A percentile compares a stretch with the other conserved stretches of the same genome.
phyloP scores from a whole-genome alignment of 1,284 basidiomycete genomes.

The Heterobasidion occidentale region DNA sequence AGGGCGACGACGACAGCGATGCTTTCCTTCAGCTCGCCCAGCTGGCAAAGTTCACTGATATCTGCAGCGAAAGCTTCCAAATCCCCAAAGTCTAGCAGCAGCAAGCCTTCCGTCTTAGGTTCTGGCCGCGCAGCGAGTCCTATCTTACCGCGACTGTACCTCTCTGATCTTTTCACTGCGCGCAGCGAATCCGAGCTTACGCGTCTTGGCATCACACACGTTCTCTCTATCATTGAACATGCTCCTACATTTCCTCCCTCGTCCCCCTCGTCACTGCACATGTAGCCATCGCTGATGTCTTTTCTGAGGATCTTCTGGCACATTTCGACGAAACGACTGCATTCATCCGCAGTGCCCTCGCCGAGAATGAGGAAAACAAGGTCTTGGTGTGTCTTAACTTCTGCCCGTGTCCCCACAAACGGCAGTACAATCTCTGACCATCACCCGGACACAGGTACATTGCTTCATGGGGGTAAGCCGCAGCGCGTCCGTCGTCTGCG shows the following conservation, averaged over 20 bases:
- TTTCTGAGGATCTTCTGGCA: constrained; percentile 21
- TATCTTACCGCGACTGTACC: constrained; percentile 57
- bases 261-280: constrained; percentile 21
- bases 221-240: constrained; percentile 27
- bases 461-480: constrained; percentile 49
- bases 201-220: constrained; percentile 30
- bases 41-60: constrained; percentile 9
- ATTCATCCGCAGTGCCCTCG: constrained; percentile 33
- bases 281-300: constrained; percentile 23
- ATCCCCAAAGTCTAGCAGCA: not conserved
- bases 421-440: no score
- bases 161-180: constrained; percentile 56
- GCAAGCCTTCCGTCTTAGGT: not conserved
- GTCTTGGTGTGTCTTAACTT: constrained; percentile 43
- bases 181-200: constrained; percentile 34
- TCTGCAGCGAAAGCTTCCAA: constrained; percentile 1
- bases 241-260: constrained; percentile 31
- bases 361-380: constrained; percentile 32
- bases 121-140: constrained; percentile 27
- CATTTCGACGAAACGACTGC: constrained; percentile 28
- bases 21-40: constrained; percentile 7
- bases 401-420: constrained; percentile 2
- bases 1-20: not conserved
- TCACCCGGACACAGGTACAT: constrained; percentile 32
- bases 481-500: constrained; percentile 44